Percentiles rank a stretch among this genome's conserved stretches.
Conservation (phyloP, 2,329 filamentous ascomycete species). For the Calcarisporium arbuscula region DNA sequence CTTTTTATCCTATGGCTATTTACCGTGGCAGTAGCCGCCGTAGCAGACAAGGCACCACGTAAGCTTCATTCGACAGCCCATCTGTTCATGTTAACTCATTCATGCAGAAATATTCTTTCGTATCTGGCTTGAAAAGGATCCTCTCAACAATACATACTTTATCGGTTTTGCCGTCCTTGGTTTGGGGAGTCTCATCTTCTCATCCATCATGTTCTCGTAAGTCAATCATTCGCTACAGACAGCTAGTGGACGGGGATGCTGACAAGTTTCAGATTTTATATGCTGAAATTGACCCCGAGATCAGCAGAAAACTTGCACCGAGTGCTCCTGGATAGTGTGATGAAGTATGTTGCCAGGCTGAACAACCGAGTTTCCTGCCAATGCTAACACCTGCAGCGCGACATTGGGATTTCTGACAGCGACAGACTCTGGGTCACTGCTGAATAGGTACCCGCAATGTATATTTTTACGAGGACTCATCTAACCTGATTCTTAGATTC, state of each 20-base stretch:
- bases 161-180: neutral
- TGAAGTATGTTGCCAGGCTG: neutral
- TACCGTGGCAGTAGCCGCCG: neutral
- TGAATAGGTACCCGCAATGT: neutral
- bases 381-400: too few species aligned
- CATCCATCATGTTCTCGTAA: neutral
- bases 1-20: neutral
- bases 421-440: constrained; percentile 1
- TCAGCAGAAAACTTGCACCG: neutral
- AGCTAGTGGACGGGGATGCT: too few species aligned
- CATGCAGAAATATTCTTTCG: neutral
- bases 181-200: neutral
- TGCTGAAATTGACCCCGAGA: neutral
- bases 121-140: neutral
- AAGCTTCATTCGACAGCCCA: neutral
- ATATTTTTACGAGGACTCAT: neutral
- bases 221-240: too few species aligned
- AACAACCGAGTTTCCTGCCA: neutral
- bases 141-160: neutral
- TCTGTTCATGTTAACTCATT: neutral
- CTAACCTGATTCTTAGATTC: neutral
- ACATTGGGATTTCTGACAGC: neutral
- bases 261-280: neutral
- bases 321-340: constrained; percentile 1
- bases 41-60: neutral